These are phyloP conservation scores for Brettanomyces anomalus DNA, from an alignment of 805 yeast species.

Conservation along the genomic window DNA sequence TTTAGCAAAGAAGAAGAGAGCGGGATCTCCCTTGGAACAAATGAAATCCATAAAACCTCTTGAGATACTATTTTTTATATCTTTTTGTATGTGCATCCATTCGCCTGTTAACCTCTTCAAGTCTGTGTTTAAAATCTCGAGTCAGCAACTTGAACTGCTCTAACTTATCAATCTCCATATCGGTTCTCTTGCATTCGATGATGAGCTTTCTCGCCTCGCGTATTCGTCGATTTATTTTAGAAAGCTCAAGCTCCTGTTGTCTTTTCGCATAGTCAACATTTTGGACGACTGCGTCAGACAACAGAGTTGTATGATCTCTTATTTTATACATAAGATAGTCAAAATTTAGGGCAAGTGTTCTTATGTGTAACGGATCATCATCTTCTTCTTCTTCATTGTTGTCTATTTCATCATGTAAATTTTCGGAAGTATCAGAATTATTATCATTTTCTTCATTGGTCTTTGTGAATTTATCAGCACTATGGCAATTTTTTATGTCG, in stretches of 20 bases:
- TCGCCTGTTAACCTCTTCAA: slow-evolving; percentile 14
- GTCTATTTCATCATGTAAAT: not conserved
- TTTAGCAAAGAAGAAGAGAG: too few relatives aligned
- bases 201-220: slow-evolving; percentile 11
- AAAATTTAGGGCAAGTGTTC: slow-evolving; percentile 48
- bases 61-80: not conserved
- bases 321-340: slow-evolving; percentile 61
- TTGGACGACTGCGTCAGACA: slow-evolving; percentile 21
- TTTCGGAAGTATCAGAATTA: too few relatives aligned
- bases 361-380: slow-evolving; percentile 57
- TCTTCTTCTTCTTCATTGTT: slow-evolving; percentile 15
- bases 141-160: slow-evolving; percentile 25
- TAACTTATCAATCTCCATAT: slow-evolving; percentile 25
- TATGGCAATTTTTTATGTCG: too few relatives aligned
- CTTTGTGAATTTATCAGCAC: too few relatives aligned
- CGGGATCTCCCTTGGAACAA: too few relatives aligned
- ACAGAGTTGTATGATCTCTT: slow-evolving; percentile 40
- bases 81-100: slow-evolving; percentile 11
- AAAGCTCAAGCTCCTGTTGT: slow-evolving; percentile 16
- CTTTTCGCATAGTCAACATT: slow-evolving; percentile 18
- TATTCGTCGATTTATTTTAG: slow-evolving; percentile 13
- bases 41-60: too few relatives aligned
- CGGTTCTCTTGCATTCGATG: slow-evolving; percentile 17
- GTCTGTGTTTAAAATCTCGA: slow-evolving; percentile 21
- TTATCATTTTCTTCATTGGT: too few relatives aligned